A percentile compares a stretch with the other conserved stretches of the same genome.
These are phyloP conservation scores for Clavariopsis aquatica DNA, from an alignment of 495 filamentous ascomycete genomes.

Conservation along the genomic window DNA sequence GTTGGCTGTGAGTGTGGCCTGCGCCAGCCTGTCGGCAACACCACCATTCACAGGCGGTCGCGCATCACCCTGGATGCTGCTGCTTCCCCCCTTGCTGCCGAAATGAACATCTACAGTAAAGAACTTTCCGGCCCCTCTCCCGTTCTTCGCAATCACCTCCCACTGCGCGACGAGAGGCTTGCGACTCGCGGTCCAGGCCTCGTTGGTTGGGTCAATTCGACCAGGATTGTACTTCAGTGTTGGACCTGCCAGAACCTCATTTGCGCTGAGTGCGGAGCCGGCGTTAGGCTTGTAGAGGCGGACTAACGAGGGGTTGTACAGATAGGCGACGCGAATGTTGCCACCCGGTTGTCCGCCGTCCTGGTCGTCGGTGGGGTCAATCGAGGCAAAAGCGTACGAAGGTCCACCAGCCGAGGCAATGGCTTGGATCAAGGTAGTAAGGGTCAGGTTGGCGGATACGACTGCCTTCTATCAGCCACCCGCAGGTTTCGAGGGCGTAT, in stretches of 20 bases:
- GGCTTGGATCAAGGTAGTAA: conserved; percentile 49
- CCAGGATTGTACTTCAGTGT: conserved; percentile 61
- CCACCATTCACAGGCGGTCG: conserved; percentile 63
- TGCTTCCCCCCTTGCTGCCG: conserved; percentile 57
- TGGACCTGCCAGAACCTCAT: conserved; percentile 51
- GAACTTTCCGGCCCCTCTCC: conserved; percentile 42
- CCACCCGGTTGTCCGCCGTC: conserved; percentile 63
- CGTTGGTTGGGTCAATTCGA: conserved; percentile 56
- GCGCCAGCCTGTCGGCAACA: conserved; percentile 50
- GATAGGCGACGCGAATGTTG: conserved; percentile 65
- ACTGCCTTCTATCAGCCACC: conserved; percentile 24
- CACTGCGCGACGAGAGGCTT: conserved; percentile 63
- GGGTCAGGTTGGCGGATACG: conserved; percentile 51
- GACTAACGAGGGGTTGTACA: conserved; percentile 57
- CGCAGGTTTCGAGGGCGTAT: no score
- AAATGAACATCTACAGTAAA: conserved; percentile 66
- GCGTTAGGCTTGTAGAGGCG: conserved; percentile 52
- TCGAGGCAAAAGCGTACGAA: conserved; percentile 52
- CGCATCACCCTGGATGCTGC: conserved; percentile 56
- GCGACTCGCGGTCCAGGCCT: conserved; percentile 54
- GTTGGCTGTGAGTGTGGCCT: conserved; percentile 52
- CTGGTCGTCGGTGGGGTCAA: conserved; percentile 51
- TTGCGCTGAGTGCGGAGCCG: conserved; percentile 50
- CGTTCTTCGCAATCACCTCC: conserved; percentile 49
- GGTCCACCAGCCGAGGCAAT: conserved; percentile 47